Evolutionary conservation across 495 filamentous ascomycete genomes (phyloP), one percentile per base, ranked within the genome.

Genomic region (Hypoxylon rickii): DNA sequence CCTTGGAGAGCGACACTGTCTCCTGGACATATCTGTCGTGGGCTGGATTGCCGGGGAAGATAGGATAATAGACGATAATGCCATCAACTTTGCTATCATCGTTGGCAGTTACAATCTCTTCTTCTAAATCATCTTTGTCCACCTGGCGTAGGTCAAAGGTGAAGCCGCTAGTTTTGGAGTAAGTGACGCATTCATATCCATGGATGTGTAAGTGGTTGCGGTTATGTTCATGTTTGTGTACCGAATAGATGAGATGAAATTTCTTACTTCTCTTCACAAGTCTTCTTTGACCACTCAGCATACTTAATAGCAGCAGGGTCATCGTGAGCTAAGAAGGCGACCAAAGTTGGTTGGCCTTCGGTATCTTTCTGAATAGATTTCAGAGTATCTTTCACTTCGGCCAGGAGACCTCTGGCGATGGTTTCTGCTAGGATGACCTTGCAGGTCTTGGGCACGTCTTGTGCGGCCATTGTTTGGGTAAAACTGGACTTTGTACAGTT

Each of bases 1-100:
- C 94, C 73, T 98, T 98, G 69, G 77, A 70, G 39, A 95, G 81
- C 47, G 89, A 81, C 17, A 96, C 90, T n/a, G 95, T 87, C 74
- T 97, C 90, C 75, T 97, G 94, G 52, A 98, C 83, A 72, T 97
- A 96, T 63, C 86, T 85, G 70, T 98, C 94, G 64, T 96, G 89
- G 12, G 82, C 80, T 58, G 83, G 86, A 73, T 88, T 85, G 50
- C 61, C 65, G 16, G 70, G 73, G 80, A 96, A 97, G 72, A 98
- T 96, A 33, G 94, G 94, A 73, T 97, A 98, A 76, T 98, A 98
- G 67, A 97, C 89, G 58, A 98, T 93, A 61, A 97, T 96, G 60
- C 94, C 94, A 72, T 96, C 88, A 49, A 97, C 85, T 10, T 70
- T 57, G 46, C 78, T 62, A 70, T 97, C 91, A 22, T 76, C 71